A percentile compares a stretch with the other conserved stretches of the same genome.
Conservation (phyloP, 2,329 filamentous ascomycete genomes). For the Curvularia lunata region DNA sequence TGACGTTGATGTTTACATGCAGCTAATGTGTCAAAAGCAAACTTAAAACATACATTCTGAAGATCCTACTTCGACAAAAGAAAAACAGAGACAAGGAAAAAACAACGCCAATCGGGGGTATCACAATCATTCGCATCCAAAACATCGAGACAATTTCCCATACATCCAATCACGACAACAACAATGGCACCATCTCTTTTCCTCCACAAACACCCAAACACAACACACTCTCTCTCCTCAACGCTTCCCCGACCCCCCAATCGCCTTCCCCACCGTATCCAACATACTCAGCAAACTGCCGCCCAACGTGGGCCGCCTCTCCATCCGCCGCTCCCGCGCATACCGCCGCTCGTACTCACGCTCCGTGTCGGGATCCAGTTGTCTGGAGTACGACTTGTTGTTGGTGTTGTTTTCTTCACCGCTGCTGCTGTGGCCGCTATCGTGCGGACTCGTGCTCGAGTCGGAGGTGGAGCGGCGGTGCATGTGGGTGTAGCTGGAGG, state of each 20-base stretch:
- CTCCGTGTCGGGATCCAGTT: slow-evolving; percentile 24
- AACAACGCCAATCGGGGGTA: neutral
- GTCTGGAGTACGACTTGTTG: neutral
- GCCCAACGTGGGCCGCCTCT: slow-evolving; percentile 38
- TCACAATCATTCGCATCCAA: neutral
- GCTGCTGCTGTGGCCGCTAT: slow-evolving; percentile 2
- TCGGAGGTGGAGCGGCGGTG: slow-evolving; percentile 15
- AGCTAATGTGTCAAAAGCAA: neutral
- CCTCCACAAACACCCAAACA: too few species aligned
- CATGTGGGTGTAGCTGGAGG: slow-evolving; percentile 7
- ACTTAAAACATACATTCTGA: neutral
- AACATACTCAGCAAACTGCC: slow-evolving; percentile 31
- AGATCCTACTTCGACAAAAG: neutral
- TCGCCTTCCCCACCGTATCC: slow-evolving; percentile 18
- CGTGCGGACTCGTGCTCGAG: slow-evolving; percentile 9
- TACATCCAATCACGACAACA: too few species aligned
- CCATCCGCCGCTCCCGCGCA: slow-evolving; percentile 24
- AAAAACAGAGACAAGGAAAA: neutral
- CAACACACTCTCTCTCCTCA: slow-evolving; percentile 2
- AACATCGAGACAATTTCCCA: neutral
- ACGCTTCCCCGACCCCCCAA: slow-evolving; percentile 18
- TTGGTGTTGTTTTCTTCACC: neutral
- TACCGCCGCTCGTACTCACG: slow-evolving; percentile 24
- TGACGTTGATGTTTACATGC: too few species aligned
- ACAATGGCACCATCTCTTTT: too few species aligned